A percentile compares a stretch with the other conserved stretches of the same genome.
phyloP scores from a whole-genome alignment of 805 yeast species.

The Candida awuae region DNA sequence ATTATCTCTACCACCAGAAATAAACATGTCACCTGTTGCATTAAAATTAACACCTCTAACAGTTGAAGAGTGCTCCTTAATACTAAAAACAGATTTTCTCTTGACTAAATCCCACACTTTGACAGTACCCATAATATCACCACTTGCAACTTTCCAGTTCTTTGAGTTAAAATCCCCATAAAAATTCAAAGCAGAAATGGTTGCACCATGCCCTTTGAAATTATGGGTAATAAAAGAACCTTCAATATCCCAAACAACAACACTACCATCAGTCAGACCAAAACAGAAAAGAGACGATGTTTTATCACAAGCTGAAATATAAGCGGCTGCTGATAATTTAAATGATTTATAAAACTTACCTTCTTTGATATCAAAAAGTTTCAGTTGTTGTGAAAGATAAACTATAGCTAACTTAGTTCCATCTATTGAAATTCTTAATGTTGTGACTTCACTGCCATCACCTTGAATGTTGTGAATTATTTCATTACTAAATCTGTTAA shows the following conservation, averaged over 20 bases:
- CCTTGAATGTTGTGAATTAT: constrained; percentile 61
- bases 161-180: constrained; percentile 62
- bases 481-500: constrained; percentile 53
- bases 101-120: constrained; percentile 62
- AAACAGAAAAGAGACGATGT: constrained; percentile 84
- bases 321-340: constrained; percentile 72
- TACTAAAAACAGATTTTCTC: constrained; percentile 55
- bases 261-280: constrained; percentile 92
- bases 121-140: constrained; percentile 50
- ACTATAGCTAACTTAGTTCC: constrained; percentile 61
- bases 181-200: constrained; percentile 67
- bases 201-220: constrained; percentile 87
- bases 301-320: constrained; percentile 65
- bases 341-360: constrained; percentile 39
- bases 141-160: constrained; percentile 73
- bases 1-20: constrained; percentile 88
- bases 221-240: constrained; percentile 85
- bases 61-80: constrained; percentile 72
- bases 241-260: constrained; percentile 86
- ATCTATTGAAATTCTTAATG: constrained; percentile 69
- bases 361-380: constrained; percentile 46
- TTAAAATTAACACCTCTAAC: constrained; percentile 76
- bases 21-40: constrained; percentile 42
- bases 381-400: constrained; percentile 57
- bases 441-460: constrained; percentile 76